These are phyloP conservation scores for Suillus cothurnatus DNA, from an alignment of 768 basidiomycete genomes.

Conservation along the genomic window DNA sequence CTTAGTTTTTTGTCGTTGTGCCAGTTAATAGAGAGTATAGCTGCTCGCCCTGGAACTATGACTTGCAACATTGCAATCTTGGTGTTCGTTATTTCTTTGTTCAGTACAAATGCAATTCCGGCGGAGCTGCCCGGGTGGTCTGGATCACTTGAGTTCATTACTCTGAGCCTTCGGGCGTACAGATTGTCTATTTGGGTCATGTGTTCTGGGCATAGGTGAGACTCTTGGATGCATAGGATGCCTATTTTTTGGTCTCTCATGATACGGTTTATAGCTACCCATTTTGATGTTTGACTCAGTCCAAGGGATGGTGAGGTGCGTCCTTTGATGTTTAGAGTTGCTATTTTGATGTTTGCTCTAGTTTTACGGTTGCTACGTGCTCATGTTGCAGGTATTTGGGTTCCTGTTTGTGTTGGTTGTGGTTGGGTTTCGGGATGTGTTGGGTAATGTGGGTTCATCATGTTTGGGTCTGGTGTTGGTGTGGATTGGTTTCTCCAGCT, in stretches of 20 bases:
- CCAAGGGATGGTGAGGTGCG: rapidly evolving
- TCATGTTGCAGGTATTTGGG: no score
- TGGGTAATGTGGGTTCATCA: background rate
- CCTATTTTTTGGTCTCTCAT: conserved; percentile 17
- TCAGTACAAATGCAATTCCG: conserved; percentile 22
- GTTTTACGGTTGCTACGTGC: background rate
- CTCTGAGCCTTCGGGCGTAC: no score
- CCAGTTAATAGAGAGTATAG: conserved; percentile 17
- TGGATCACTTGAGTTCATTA: background rate
- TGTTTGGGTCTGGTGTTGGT: no score
- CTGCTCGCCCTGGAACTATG: conserved; percentile 18
- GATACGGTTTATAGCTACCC: conserved; percentile 16
- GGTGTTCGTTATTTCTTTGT: conserved; percentile 11
- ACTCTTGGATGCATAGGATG: conserved; percentile 25
- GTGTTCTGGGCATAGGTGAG: conserved; percentile 18
- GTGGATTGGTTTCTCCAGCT: no score
- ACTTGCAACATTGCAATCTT: rapidly evolving
- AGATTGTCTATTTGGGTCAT: background rate
- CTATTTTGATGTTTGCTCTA: background rate
- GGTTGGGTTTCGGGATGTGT: background rate
- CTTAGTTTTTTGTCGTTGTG: conserved; percentile 9
- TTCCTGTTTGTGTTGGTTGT: background rate
- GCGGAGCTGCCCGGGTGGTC: no score
- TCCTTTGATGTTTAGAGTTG: background rate
- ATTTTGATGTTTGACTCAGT: conserved; percentile 13